Conservation (phyloP, 179 eudicot genomes). For the Nepenthes alata region DNA sequence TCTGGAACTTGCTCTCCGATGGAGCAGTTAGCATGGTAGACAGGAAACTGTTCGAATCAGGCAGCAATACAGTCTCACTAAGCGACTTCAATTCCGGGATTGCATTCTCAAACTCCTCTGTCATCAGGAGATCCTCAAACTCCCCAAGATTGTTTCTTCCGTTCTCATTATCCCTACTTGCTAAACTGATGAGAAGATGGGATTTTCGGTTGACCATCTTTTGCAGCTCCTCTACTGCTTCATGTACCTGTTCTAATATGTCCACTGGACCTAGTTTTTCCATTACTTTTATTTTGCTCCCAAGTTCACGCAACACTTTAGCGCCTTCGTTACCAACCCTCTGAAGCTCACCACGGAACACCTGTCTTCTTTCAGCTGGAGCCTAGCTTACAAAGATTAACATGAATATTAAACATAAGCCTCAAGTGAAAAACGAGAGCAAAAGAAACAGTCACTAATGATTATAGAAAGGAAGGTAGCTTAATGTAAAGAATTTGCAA, state of each 20-base stretch:
- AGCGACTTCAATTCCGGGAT: slow-evolving; percentile 28
- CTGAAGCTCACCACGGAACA: slow-evolving; percentile 53
- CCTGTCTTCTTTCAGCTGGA: slow-evolving; percentile 66
- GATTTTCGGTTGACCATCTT: slow-evolving; percentile 60
- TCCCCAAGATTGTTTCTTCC: slow-evolving; percentile 15
- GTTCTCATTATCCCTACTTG: slow-evolving; percentile 55
- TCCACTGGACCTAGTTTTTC: slow-evolving; percentile 51
- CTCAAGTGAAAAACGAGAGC: neutral
- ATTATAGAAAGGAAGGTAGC: neutral
- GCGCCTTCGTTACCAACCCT: slow-evolving; percentile 84
- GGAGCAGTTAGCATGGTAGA: slow-evolving; percentile 6
- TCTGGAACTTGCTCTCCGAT: slow-evolving; percentile 9
- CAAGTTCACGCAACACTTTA: slow-evolving; percentile 58
- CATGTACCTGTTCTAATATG: slow-evolving; percentile 46
- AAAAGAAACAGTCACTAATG: neutral
- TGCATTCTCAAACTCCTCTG: slow-evolving; percentile 21
- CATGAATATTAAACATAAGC: neutral
- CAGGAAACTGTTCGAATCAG: slow-evolving; percentile 5
- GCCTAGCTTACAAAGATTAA: slow-evolving; percentile 33
- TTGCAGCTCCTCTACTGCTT: slow-evolving; percentile 76
- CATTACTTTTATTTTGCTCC: slow-evolving; percentile 64
- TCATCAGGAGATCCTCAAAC: slow-evolving; percentile 20
- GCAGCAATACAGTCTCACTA: slow-evolving; percentile 20
- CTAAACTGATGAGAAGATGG: slow-evolving; percentile 64
- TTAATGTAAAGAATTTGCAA: neutral